These are phyloP conservation scores for Tulasnella sp. DNA, from an alignment of 768 basidiomycete species.

Conservation along the genomic window DNA sequence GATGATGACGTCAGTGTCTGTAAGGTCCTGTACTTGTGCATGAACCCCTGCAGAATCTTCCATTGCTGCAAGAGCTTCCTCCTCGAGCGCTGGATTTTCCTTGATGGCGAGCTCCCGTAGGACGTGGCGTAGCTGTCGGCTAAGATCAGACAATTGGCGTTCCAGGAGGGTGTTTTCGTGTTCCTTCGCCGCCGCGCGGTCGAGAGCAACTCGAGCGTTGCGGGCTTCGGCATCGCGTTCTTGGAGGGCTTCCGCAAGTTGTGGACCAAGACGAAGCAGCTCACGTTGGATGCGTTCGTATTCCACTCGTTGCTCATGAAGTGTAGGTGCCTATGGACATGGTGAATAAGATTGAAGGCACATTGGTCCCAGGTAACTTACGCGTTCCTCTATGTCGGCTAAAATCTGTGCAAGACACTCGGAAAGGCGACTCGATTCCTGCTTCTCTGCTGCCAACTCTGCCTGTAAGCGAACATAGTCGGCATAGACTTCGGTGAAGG, in stretches of 20 bases:
- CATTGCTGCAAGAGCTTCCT: constrained; percentile 46
- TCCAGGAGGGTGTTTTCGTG: constrained; percentile 57
- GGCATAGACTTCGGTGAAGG: constrained; percentile 88
- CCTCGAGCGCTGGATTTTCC: constrained; percentile 70
- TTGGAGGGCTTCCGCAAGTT: constrained; percentile 58
- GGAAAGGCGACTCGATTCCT: constrained; percentile 78
- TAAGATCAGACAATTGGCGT: constrained; percentile 69
- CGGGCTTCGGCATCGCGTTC: constrained; percentile 58
- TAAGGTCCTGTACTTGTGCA: constrained; percentile 28
- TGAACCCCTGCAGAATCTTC: constrained; percentile 37
- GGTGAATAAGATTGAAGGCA: background rate
- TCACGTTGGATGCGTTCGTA: constrained; percentile 76
- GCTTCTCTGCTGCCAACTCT: constrained; percentile 59
- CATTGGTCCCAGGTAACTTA: constrained; percentile 29
- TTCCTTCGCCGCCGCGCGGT: constrained; percentile 46
- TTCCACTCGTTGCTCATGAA: constrained; percentile 81
- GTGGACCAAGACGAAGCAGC: constrained; percentile 64
- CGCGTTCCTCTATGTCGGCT: constrained; percentile 83
- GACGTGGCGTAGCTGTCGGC: constrained; percentile 70
- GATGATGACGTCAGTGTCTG: constrained; percentile 67
- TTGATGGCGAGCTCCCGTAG: constrained; percentile 67
- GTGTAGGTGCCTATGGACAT: constrained; percentile 71
- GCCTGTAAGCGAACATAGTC: constrained; percentile 82
- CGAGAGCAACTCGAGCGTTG: constrained; percentile 44
- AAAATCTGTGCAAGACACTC: constrained; percentile 66